Conservation (phyloP, 768 basidiomycete genomes). For the Leucogyrophana mollusca region DNA sequence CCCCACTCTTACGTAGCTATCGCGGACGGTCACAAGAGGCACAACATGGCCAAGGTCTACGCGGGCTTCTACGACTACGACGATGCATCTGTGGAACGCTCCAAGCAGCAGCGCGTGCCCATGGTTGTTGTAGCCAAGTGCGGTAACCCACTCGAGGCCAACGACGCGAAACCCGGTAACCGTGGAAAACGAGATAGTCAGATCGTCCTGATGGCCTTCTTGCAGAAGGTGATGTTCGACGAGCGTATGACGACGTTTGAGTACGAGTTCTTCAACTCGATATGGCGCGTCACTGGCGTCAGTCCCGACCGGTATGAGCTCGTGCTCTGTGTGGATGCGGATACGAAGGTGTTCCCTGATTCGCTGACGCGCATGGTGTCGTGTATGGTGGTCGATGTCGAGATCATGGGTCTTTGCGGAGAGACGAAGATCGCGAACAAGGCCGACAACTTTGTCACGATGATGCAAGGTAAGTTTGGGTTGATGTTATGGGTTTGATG, state of each 20-base stretch:
- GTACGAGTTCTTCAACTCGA: conserved; percentile 98
- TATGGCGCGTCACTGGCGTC: conserved; percentile 94
- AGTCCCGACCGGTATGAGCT: conserved; percentile 95
- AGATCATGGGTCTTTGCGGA: conserved; percentile 99
- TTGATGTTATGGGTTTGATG: conserved; percentile 1
- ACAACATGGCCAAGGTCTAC: conserved; percentile 99
- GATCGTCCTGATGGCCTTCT: conserved; percentile 95
- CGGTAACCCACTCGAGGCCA: conserved; percentile 89
- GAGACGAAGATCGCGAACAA: conserved; percentile 99
- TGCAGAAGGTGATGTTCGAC: conserved; percentile 99
- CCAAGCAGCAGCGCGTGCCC: conserved; percentile 96
- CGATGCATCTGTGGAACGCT: conserved; percentile 80
- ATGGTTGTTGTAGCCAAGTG: conserved; percentile 94
- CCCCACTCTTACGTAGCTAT: conserved; percentile 97
- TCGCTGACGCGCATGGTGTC: conserved; percentile 94
- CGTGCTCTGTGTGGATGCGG: conserved; percentile 94
- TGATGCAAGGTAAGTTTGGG: conserved; percentile 89
- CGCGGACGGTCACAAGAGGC: conserved; percentile 98
- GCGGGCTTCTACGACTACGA: conserved; percentile 98
- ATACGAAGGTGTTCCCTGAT: conserved; percentile 99
- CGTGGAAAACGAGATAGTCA: conserved; percentile 98
- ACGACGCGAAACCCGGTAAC: conserved; percentile 93
- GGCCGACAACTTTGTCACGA: conserved; percentile 96
- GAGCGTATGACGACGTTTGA: conserved; percentile 99
- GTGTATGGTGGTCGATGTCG: conserved; percentile 94